Percentiles rank a stretch among this genome's conserved stretches.
Evolutionary conservation across 1,284 basidiomycete species (phyloP).

Genomic region (Cutaneotrichosporon arboriforme): DNA sequence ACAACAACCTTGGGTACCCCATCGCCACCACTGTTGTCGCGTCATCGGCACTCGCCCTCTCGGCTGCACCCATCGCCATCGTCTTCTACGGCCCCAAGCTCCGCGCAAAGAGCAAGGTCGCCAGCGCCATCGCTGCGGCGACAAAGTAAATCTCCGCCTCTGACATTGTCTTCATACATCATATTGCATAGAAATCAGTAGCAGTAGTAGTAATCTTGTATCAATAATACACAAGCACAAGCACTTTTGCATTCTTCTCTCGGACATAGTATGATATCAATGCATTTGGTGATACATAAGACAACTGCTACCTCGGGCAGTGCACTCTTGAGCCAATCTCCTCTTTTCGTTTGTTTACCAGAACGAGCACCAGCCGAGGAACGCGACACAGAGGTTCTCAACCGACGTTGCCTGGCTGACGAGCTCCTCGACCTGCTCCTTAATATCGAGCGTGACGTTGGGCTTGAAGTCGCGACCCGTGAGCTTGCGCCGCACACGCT

Average conservation of each 20-base stretch:
- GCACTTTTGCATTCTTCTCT: neutral
- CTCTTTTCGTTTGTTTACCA: neutral
- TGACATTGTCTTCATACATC: no score
- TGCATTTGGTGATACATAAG: neutral
- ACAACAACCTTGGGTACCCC: slow-evolving; percentile 38
- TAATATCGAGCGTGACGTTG: slow-evolving; percentile 63
- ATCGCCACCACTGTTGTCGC: slow-evolving; percentile 43
- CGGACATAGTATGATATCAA: neutral
- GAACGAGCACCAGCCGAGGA: slow-evolving; percentile 74
- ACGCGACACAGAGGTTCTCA: slow-evolving; percentile 91
- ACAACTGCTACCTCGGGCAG: neutral
- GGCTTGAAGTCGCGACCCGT: slow-evolving; percentile 90
- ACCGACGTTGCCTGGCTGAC: slow-evolving; percentile 84
- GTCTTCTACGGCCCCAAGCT: slow-evolving; percentile 41
- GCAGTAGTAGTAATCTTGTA: no score
- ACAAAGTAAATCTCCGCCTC: no score
- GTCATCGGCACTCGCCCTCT: slow-evolving; percentile 34
- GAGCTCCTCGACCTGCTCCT: slow-evolving; percentile 78
- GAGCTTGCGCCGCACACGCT: slow-evolving; percentile 86
- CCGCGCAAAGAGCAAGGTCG: slow-evolving; percentile 40
- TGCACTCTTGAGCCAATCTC: neutral
- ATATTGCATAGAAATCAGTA: no score
- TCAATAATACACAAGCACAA: no score
- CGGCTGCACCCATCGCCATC: slow-evolving; percentile 38
- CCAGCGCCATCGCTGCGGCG: slow-evolving; percentile 27